Evolutionary conservation across 73 alveolate species (phyloP).

Genomic region (Paramecium biaurelia): DNA sequence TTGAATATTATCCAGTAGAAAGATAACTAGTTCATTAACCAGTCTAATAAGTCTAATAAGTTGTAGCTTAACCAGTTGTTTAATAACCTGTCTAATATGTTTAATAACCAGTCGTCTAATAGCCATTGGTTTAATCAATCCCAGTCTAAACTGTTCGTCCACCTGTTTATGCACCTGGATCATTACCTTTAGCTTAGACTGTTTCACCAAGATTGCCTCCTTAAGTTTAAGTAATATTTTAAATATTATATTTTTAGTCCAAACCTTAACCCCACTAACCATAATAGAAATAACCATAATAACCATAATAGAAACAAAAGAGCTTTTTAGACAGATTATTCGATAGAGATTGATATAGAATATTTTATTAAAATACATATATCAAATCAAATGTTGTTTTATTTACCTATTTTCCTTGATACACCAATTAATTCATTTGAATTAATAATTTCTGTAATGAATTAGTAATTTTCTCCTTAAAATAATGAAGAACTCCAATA

Average conservation of each 20-base stretch:
- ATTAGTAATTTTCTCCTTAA: background rate
- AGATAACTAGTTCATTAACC: constrained; percentile 57
- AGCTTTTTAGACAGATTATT: constrained; percentile 36
- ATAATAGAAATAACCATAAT: background rate
- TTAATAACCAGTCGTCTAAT: background rate
- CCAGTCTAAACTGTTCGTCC: constrained; percentile 2
- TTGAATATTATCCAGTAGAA: constrained; percentile 62
- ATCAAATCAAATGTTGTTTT: background rate
- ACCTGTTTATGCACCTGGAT: background rate
- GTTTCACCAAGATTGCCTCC: background rate
- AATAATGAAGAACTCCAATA: background rate
- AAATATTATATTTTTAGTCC: background rate
- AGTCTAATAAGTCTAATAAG: constrained; percentile 53
- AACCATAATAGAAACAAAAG: background rate
- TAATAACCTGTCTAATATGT: background rate
- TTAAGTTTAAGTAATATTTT: background rate
- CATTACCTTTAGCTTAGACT: background rate
- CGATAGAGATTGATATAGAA: constrained; percentile 28
- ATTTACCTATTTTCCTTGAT: background rate
- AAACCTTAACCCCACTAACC: background rate
- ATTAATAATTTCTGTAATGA: background rate
- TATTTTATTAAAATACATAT: background rate
- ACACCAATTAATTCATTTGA: background rate
- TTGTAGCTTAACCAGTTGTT: background rate
- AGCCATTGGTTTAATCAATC: background rate